Conservation (phyloP, 306 rosid genomes). For the Corylus avellana region DNA sequence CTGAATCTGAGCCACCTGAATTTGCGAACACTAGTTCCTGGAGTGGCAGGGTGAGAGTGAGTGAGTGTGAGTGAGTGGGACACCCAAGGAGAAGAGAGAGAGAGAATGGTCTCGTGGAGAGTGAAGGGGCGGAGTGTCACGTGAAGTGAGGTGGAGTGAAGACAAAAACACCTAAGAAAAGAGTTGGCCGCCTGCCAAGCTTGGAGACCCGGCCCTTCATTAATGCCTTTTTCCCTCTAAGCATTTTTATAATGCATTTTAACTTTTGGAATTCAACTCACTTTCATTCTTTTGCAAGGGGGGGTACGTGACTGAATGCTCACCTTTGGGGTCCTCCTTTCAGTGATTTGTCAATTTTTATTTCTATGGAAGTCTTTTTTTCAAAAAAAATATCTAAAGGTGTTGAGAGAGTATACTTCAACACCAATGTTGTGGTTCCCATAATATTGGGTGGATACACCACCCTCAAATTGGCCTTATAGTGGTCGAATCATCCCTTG, state of each 20-base stretch:
- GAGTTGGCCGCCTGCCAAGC: not conserved
- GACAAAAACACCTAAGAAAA: slow-evolving; percentile 23
- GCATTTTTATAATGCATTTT: not conserved
- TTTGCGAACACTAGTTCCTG: slow-evolving; percentile 21
- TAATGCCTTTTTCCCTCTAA: not conserved
- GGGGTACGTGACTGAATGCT: not conserved
- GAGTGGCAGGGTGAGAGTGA: slow-evolving; percentile 15
- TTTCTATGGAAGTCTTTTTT: too few relatives aligned
- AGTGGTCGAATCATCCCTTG: too few relatives aligned
- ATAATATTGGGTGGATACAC: too few relatives aligned
- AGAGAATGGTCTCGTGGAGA: too few relatives aligned
- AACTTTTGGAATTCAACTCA: not conserved
- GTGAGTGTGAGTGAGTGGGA: not conserved
- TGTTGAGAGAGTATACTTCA: too few relatives aligned
- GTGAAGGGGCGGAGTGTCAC: not conserved
- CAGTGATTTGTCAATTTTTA: not conserved
- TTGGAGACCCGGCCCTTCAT: not conserved
- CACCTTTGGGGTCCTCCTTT: not conserved
- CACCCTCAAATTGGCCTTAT: too few relatives aligned
- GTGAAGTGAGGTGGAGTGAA: slow-evolving; percentile 44
- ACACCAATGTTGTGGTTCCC: too few relatives aligned
- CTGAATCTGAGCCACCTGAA: not conserved
- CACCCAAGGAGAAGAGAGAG: not conserved
- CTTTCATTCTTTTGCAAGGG: not conserved
- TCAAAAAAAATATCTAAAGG: too few relatives aligned